Conservation (phyloP, 2,329 filamentous ascomycete genomes). For the Esteya vermicola region DNA sequence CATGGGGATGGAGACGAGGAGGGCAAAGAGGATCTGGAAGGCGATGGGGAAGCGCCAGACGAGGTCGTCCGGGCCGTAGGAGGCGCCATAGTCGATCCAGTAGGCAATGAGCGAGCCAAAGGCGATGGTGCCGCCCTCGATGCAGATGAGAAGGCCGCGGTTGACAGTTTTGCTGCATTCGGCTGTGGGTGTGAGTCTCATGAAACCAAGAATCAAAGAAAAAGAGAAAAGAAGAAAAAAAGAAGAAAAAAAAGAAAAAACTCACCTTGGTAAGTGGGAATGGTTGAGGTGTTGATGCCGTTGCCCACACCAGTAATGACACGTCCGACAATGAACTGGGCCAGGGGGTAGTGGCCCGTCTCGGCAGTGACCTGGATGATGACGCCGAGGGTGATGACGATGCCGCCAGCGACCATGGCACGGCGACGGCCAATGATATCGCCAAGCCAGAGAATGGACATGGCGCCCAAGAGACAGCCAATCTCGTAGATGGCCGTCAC, state of each 20-base stretch:
- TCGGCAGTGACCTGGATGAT: conserved; percentile 34
- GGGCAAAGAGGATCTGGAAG: conserved; percentile 21
- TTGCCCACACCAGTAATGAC: conserved; percentile 38
- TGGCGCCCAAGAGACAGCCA: conserved; percentile 28
- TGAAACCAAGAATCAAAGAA: too few species aligned
- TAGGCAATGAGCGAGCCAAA: conserved; percentile 28
- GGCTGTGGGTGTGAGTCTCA: too few species aligned
- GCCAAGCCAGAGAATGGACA: conserved; percentile 35
- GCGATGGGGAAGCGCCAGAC: conserved; percentile 42
- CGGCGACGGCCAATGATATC: conserved; percentile 35
- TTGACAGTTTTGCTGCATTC: too few species aligned
- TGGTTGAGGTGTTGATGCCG: conserved; percentile 31
- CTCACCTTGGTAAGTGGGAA: conserved; percentile 27
- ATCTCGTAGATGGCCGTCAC: conserved; percentile 35
- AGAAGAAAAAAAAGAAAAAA: too few species aligned
- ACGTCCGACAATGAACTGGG: conserved; percentile 32
- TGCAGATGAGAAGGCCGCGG: conserved; percentile 27
- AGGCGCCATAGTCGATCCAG: conserved; percentile 33
- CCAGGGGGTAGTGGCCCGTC: conserved; percentile 18
- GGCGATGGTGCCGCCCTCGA: conserved; percentile 15
- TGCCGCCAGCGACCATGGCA: conserved; percentile 41
- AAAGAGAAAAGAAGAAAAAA: too few species aligned
- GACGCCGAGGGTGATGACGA: conserved; percentile 46
- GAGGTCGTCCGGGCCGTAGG: conserved; percentile 25
- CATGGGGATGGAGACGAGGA: conserved; percentile 19